These are phyloP conservation scores for Schizophyllum commune DNA, from an alignment of 1,284 basidiomycete species.

Conservation along the genomic window DNA sequence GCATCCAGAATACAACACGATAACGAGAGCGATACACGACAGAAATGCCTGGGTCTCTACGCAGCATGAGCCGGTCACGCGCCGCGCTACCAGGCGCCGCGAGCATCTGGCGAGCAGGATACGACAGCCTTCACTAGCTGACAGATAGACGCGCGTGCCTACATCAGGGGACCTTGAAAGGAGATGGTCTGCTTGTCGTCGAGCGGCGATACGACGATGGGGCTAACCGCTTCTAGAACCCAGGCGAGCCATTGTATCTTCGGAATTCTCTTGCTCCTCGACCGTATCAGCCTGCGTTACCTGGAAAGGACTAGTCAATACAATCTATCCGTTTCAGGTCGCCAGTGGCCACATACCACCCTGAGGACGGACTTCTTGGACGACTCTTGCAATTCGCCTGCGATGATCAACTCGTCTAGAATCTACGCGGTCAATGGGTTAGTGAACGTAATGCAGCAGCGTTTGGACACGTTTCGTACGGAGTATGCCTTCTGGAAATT, in stretches of 20 bases:
- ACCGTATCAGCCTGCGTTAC: constrained; percentile 75
- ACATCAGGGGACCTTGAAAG: not conserved
- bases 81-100: too few relatives aligned
- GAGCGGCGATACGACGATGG: not conserved
- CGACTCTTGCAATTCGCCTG: constrained; percentile 97
- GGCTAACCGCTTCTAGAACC: constrained; percentile 50
- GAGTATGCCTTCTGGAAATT: constrained; percentile 98
- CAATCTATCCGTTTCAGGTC: not conserved
- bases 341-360: constrained; percentile 1
- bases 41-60: not conserved
- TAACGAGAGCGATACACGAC: not conserved
- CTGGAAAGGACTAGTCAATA: constrained; percentile 28
- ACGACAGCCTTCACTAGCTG: not conserved
- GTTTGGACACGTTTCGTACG: constrained; percentile 34
- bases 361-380: constrained; percentile 96
- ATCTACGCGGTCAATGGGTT: constrained; percentile 46
- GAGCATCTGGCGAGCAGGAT: not conserved
- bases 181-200: not conserved
- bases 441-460: constrained; percentile 5
- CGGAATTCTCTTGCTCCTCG: constrained; percentile 75
- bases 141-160: not conserved
- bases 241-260: constrained; percentile 69
- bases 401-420: constrained; percentile 95
- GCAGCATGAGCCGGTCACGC: not conserved
- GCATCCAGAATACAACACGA: not conserved